Evolutionary conservation across 352 stramenopile genomes (phyloP).

Genomic region (Thalassiosira hispida): DNA sequence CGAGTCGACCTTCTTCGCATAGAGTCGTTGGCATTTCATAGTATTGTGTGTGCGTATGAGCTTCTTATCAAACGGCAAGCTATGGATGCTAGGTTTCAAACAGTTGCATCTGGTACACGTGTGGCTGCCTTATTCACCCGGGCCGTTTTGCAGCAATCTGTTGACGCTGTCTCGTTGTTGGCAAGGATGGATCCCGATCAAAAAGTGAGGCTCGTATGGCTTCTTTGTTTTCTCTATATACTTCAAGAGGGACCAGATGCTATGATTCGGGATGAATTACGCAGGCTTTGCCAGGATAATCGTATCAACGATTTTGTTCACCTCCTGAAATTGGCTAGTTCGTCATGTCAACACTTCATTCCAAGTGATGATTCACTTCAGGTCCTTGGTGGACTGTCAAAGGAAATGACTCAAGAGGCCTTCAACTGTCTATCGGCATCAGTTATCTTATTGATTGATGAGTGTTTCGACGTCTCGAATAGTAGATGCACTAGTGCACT

Average conservation of each 20-base stretch:
- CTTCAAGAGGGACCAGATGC: slow-evolving; percentile 81
- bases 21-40: slow-evolving; percentile 77
- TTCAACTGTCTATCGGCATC: slow-evolving; percentile 83
- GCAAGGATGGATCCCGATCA: slow-evolving; percentile 77
- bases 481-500: slow-evolving; percentile 58
- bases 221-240: slow-evolving; percentile 80
- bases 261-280: slow-evolving; percentile 64
- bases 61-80: slow-evolving; percentile 78
- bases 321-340: slow-evolving; percentile 66
- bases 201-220: slow-evolving; percentile 74
- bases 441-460: slow-evolving; percentile 78
- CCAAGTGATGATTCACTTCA: slow-evolving; percentile 39
- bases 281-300: slow-evolving; percentile 65
- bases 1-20: slow-evolving; percentile 73
- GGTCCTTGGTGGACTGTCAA: slow-evolving; percentile 42
- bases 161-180: slow-evolving; percentile 65
- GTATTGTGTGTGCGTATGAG: slow-evolving; percentile 76
- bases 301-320: slow-evolving; percentile 73
- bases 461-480: slow-evolving; percentile 63
- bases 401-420: slow-evolving; percentile 76
- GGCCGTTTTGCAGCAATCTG: slow-evolving; percentile 63
- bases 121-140: slow-evolving; percentile 69
- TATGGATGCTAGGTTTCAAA: slow-evolving; percentile 79
- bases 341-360: slow-evolving; percentile 79
- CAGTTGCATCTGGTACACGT: slow-evolving; percentile 57